phyloP scores from a whole-genome alignment of 1,284 basidiomycete species.

The Cryptococcus sp. region DNA sequence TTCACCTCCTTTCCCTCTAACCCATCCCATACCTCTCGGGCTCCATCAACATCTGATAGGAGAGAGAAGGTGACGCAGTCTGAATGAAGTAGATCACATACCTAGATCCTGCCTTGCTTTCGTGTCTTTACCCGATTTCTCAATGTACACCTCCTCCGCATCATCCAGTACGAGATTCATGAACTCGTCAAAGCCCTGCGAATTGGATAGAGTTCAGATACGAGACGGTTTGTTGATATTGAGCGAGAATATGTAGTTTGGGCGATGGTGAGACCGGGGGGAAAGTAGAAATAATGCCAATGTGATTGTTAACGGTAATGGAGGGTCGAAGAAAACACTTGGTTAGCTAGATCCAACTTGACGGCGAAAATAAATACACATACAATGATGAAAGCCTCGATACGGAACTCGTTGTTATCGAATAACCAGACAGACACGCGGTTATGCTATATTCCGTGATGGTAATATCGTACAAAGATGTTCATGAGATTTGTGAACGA shows the following conservation, averaged over 20 bases:
- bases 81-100: conserved; percentile 16
- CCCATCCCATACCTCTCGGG: background rate
- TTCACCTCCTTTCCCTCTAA: too few species aligned
- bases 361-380: too few species aligned
- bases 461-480: too few species aligned
- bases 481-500: too few species aligned
- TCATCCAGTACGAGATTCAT: conserved; percentile 99
- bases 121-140: conserved; percentile 75
- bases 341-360: conserved; percentile 46
- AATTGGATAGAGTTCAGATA: background rate
- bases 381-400: conserved; percentile 94
- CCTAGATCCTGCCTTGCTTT: conserved; percentile 51
- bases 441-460: conserved; percentile 64
- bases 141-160: conserved; percentile 86
- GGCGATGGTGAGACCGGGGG: background rate
- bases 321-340: too few species aligned
- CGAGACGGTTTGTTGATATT: background rate
- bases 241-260: background rate
- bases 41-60: background rate
- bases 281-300: too few species aligned
- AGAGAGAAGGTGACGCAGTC: conserved; percentile 1
- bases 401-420: conserved; percentile 93
- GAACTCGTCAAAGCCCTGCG: conserved; percentile 97
- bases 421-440: conserved; percentile 94
- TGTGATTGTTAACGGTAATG: too few species aligned